Conservation (phyloP, 352 stramenopile genomes). For the Phytophthora pinifolia region DNA sequence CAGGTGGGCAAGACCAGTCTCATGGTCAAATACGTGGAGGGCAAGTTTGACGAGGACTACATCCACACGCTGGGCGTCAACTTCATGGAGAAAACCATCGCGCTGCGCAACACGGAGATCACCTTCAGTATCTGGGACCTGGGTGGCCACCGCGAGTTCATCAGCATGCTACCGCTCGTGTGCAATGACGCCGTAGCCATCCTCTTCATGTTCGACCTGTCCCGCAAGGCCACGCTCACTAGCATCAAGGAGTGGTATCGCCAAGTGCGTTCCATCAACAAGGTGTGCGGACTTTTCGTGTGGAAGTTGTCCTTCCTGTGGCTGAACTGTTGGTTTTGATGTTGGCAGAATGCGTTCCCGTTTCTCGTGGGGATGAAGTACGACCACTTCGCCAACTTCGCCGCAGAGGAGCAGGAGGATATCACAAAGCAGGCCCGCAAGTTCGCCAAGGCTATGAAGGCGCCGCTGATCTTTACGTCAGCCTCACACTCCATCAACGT, state of each 20-base stretch:
- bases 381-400: slow-evolving; percentile 92
- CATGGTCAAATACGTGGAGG: slow-evolving; percentile 97
- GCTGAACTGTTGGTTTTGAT: neutral
- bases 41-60: slow-evolving; percentile 96
- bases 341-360: slow-evolving; percentile 82
- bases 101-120: slow-evolving; percentile 93
- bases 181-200: slow-evolving; percentile 95
- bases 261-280: slow-evolving; percentile 90
- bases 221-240: slow-evolving; percentile 90
- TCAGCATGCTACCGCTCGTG: slow-evolving; percentile 94
- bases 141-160: slow-evolving; percentile 92
- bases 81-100: slow-evolving; percentile 97
- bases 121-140: slow-evolving; percentile 96
- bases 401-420: slow-evolving; percentile 91
- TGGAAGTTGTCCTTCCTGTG: neutral
- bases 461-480: slow-evolving; percentile 93
- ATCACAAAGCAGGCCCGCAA: slow-evolving; percentile 94
- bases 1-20: slow-evolving; percentile 95
- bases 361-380: slow-evolving; percentile 96
- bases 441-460: slow-evolving; percentile 95
- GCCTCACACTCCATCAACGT: slow-evolving; percentile 95
- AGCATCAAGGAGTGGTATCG: slow-evolving; percentile 94
- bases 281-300: slow-evolving; percentile 37
- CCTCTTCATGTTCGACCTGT: slow-evolving; percentile 96
- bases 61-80: slow-evolving; percentile 96